These are phyloP conservation scores for Bipolaris victoriae DNA, from an alignment of 2,329 filamentous ascomycete genomes.

Conservation along the genomic window DNA sequence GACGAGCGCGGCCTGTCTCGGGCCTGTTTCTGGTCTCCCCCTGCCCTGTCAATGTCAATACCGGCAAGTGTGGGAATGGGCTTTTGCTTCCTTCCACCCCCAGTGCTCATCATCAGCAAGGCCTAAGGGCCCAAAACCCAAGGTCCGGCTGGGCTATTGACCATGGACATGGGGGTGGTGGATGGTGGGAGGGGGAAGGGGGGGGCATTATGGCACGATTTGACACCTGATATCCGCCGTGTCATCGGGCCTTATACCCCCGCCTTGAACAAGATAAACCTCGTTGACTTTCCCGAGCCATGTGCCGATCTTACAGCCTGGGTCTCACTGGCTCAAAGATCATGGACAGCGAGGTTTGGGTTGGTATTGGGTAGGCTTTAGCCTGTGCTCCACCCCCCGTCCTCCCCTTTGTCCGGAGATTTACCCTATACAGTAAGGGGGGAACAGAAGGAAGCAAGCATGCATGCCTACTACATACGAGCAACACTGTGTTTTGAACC, in stretches of 20 bases:
- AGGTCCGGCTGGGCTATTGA: too few species aligned
- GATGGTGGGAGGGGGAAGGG: not conserved
- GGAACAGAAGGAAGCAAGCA: too few species aligned
- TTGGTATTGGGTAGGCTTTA: not conserved
- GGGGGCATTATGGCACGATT: too few species aligned
- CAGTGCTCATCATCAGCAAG: not conserved
- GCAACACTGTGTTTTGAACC: not conserved
- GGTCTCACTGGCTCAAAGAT: not conserved
- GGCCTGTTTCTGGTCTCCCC: not conserved
- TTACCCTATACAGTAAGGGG: too few species aligned
- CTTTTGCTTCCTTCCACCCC: not conserved
- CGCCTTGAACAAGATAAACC: not conserved
- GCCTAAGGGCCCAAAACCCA: not conserved
- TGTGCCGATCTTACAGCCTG: not conserved
- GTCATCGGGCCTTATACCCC: not conserved
- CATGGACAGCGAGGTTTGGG: not conserved
- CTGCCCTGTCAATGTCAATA: not conserved
- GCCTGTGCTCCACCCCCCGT: not conserved
- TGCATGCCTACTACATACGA: too few species aligned
- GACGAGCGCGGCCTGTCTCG: not conserved
- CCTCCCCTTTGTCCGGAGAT: not conserved
- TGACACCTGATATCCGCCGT: too few species aligned
- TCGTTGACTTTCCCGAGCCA: not conserved
- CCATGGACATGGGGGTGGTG: not conserved
- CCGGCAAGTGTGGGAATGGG: not conserved